Conservation (phyloP, 2,329 filamentous ascomycete species). For the Fusarium fujikuroi region DNA sequence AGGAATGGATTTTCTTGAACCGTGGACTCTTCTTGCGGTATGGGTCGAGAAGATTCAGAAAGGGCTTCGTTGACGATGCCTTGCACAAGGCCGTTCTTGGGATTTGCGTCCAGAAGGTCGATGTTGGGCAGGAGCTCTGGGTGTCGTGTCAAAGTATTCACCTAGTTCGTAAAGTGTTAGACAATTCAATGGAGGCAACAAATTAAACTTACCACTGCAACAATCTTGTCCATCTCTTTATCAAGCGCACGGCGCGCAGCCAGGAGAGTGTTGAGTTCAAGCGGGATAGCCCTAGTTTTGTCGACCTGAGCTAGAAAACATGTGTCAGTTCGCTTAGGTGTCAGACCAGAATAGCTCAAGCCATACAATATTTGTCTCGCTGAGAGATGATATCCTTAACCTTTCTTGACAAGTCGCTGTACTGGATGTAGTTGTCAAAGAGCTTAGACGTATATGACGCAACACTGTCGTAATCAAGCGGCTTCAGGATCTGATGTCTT, state of each 20-base stretch:
- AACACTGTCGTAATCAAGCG: constrained; percentile 3
- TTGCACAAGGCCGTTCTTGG: background rate
- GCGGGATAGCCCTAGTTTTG: background rate
- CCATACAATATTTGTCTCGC: background rate
- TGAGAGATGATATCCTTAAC: background rate
- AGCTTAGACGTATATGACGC: constrained; percentile 2
- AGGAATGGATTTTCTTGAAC: fast-evolving
- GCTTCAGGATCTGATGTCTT: background rate
- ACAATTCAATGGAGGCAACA: fast-evolving
- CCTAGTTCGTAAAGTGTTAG: background rate
- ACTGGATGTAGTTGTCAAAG: constrained; percentile 24
- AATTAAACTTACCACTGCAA: background rate
- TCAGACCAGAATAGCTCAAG: background rate
- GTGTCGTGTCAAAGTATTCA: background rate
- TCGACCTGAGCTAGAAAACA: background rate
- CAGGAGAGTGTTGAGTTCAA: background rate
- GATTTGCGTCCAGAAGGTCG: fast-evolving
- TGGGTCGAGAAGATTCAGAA: background rate
- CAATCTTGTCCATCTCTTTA: background rate
- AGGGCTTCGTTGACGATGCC: background rate
- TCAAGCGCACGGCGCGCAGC: background rate
- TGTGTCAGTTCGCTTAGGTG: background rate
- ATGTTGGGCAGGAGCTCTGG: background rate
- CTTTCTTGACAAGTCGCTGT: background rate
- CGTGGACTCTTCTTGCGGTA: background rate